These are phyloP conservation scores for Acanthamoeba lenticulata DNA, from an alignment of 208 protist species.

Conservation along the genomic window DNA sequence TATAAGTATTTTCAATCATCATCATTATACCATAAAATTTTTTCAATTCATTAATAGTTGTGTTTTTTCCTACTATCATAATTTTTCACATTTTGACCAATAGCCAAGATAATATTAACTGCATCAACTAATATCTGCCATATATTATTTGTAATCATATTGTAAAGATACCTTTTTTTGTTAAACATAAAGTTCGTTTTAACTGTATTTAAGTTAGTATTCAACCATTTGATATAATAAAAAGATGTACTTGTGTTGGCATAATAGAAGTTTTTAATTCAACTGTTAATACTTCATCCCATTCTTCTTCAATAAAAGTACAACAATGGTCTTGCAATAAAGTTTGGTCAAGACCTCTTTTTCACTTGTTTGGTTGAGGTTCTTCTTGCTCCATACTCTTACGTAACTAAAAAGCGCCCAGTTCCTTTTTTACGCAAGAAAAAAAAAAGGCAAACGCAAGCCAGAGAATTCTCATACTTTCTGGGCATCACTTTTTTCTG, in stretches of 20 bases:
- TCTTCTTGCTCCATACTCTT: too few relatives aligned
- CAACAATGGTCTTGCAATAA: background rate
- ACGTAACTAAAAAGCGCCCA: too few relatives aligned
- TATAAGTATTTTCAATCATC: background rate
- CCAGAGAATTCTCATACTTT: too few relatives aligned
- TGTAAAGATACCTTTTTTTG: background rate
- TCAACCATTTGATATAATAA: background rate
- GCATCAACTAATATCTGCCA: background rate
- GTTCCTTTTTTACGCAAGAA: too few relatives aligned
- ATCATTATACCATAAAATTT: background rate
- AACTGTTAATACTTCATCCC: background rate
- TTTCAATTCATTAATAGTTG: background rate
- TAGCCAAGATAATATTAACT: background rate
- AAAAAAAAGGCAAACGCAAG: too few relatives aligned
- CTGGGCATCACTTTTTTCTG: background rate
- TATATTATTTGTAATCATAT: background rate
- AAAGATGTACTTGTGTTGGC: background rate
- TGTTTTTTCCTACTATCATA: background rate
- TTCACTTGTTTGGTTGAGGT: too few relatives aligned
- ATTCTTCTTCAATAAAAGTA: background rate
- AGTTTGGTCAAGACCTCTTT: too few relatives aligned
- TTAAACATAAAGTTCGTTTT: background rate
- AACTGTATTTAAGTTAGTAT: background rate
- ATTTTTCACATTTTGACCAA: background rate
- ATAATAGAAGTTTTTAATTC: background rate